Evolutionary conservation across 2,329 filamentous ascomycete species (phyloP).

Genomic region (Rutstroemia sydowiana): DNA sequence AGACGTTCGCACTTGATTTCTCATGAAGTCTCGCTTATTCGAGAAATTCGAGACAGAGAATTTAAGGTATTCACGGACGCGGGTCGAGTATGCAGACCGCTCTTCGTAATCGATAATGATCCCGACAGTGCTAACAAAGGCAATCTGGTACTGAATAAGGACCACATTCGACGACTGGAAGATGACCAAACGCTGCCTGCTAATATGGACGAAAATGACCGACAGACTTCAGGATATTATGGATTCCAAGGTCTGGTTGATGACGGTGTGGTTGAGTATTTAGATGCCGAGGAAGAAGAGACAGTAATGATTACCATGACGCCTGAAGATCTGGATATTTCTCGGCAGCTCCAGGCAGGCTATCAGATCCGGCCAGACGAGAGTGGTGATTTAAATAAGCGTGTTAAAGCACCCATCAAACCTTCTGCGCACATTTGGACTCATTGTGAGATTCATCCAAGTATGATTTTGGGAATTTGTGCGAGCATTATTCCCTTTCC

Average conservation of each 20-base stretch:
- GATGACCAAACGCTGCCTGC: conserved; percentile 60
- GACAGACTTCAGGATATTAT: conserved; percentile 52
- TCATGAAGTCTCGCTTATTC: conserved; percentile 87
- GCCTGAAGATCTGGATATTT: conserved; percentile 83
- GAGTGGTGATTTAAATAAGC: conserved; percentile 67
- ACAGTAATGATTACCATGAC: conserved; percentile 99
- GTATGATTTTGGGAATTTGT: conserved; percentile 97
- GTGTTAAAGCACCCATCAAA: conserved; percentile 83
- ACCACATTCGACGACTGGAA: conserved; percentile 72
- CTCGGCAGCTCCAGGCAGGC: conserved; percentile 61
- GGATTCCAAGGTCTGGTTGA: conserved; percentile 85
- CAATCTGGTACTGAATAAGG: conserved; percentile 73
- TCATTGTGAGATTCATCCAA: conserved; percentile 97
- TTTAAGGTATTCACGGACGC: conserved; percentile 99
- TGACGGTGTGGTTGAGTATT: conserved; percentile 84
- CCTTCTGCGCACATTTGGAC: conserved; percentile 87
- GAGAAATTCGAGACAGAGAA: conserved; percentile 93
- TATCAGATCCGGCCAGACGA: conserved; percentile 54
- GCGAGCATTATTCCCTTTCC: conserved; percentile 99
- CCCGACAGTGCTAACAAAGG: conserved; percentile 66
- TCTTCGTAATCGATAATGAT: conserved; percentile 91
- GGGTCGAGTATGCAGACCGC: conserved; percentile 84
- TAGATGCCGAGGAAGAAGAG: conserved; percentile 97
- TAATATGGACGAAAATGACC: conserved; percentile 51
- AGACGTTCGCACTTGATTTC: conserved; percentile 77